Base-by-base conservation (phyloP, 805 yeast genomes). In the Lachancea waltii region DNA sequence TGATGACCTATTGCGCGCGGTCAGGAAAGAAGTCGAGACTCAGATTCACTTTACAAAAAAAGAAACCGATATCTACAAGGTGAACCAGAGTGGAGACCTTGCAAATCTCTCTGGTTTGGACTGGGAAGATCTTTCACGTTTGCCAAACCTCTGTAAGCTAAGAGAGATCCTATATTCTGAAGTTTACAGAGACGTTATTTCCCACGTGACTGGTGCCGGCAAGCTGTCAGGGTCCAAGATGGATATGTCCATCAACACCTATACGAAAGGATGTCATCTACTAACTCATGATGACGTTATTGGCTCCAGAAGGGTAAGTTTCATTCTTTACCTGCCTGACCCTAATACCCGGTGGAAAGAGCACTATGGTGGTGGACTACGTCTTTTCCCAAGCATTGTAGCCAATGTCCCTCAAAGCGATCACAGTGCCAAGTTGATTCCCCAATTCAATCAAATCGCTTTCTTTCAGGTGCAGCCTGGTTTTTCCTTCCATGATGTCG, bases 391-490 rank as follows among this genome's bases (percentile, higher is more conserved):
- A 33, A 81, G 95, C 1, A 72, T 86, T 23, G 81, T 80, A 10
- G 89, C 94, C 14, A 90, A 92, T 50, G 94, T 89, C 5, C 98
- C 99, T 9, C 73, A 73, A 43, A 71, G 94, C 1, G 97, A 90
- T 62, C 76, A 64, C 46, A 63, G 72, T 21, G 69, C 71, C 19
- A 78, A 79, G 49, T 65, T 92, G 25, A 82, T 86, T 0, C 98
- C 98, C 1, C 94, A 85, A 49, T 92, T 92, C 70, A 92, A 92
- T 58, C 97, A 92, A 61, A 81, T 92, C 55, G 96, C 97, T 0
- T 85, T 92, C 55, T 92, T 92, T 69, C 81, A 83, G 4, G 97
- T 92, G 10, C 92, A 87, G 56, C 99, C 98, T 0, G 99, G 98
- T 0, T 73, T 81, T 34, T 84, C 95, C 2, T 92, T 92, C 72